Percentiles rank a stretch among this genome's conserved stretches.
phyloP scores from a whole-genome alignment of 495 filamentous ascomycete species.

The Aspergillus conjunctus region DNA sequence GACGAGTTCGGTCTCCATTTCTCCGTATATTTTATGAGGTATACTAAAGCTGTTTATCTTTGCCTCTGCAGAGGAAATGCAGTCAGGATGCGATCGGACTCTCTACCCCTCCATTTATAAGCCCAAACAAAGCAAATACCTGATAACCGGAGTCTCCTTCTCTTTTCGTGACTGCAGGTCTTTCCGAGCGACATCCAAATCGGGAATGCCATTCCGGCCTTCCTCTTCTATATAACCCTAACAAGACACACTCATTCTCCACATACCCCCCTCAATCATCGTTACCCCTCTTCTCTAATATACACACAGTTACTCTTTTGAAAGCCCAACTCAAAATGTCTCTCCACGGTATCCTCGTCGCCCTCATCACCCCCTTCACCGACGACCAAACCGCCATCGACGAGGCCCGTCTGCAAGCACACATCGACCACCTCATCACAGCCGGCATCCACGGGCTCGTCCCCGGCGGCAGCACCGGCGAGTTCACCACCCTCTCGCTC shows the following conservation, averaged over 20 bases:
- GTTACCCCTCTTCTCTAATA: neutral
- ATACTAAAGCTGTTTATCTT: neutral
- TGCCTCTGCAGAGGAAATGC: neutral
- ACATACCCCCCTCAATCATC: neutral
- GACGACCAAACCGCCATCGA: conserved; percentile 38
- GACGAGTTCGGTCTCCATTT: conserved; percentile 57
- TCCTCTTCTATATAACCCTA: neutral
- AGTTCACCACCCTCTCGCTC: conserved; percentile 38
- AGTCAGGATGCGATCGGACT: neutral
- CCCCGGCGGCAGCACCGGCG: conserved; percentile 43
- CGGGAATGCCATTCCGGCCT: neutral
- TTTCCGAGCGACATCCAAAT: conserved; percentile 3
- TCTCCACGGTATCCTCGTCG: conserved; percentile 39
- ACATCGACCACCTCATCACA: conserved; percentile 40
- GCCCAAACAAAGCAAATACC: neutral
- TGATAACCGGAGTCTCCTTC: conserved; percentile 2
- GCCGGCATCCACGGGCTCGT: conserved; percentile 44
- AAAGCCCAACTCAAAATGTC: neutral
- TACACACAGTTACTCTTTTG: conserved; percentile 19
- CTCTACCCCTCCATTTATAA: neutral
- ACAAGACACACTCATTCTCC: neutral
- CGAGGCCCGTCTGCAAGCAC: conserved; percentile 32
- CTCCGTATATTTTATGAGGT: too few species aligned
- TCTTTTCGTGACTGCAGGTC: conserved; percentile 8
- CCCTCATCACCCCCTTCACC: conserved; percentile 43